Conservation (phyloP, 1,284 basidiomycete species). For the Rhodotorula sp. region DNA sequence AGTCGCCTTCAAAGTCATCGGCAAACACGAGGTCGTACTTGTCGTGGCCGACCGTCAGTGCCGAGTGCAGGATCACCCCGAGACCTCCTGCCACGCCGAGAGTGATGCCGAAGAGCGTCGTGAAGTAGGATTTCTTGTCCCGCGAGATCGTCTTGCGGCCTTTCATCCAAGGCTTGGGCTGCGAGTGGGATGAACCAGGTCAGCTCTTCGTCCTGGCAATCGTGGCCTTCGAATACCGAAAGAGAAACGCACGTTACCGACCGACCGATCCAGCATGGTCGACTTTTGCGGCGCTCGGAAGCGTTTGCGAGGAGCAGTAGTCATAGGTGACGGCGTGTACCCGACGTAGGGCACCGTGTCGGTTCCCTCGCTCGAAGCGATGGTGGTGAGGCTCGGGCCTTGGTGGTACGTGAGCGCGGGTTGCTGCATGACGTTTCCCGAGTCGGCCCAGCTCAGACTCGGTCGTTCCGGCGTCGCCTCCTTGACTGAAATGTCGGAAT, state of each 20-base stretch:
- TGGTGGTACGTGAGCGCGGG: conserved; percentile 12
- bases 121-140: conserved; percentile 30
- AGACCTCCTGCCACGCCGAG: conserved; percentile 9
- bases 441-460: neutral
- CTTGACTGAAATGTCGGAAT: neutral
- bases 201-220: neutral
- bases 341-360: neutral
- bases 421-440: neutral
- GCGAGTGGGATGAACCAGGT: neutral
- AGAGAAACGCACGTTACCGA: conserved; percentile 2
- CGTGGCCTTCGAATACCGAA: no score
- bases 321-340: neutral
- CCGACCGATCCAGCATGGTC: conserved; percentile 17
- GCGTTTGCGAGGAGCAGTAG: conserved; percentile 1
- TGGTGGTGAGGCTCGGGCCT: neutral
- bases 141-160: conserved; percentile 25
- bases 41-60: conserved; percentile 9
- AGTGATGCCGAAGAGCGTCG: conserved; percentile 24
- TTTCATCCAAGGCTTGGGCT: conserved; percentile 35
- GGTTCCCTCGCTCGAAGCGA: conserved; percentile 1
- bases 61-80: conserved; percentile 6
- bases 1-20: conserved; percentile 24
- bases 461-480: neutral
- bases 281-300: conserved; percentile 24
- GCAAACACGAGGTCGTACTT: conserved; percentile 13